Base-by-base conservation (phyloP, 1,139 yeast species). In the Lodderomyces margitis region DNA sequence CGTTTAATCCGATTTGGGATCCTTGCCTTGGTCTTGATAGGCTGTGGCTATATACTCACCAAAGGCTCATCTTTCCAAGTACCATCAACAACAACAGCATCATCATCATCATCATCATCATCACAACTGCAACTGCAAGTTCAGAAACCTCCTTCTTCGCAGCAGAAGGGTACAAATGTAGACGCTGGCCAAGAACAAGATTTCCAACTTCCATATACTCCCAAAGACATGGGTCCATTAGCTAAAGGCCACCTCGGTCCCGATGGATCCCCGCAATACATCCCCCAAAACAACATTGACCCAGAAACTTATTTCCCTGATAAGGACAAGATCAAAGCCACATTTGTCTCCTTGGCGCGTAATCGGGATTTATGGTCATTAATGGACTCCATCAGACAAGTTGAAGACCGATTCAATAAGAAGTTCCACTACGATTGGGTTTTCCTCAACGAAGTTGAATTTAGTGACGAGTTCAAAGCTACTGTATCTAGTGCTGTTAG, bases 1-100 rank as follows among this genome's bases (percentile, higher is more conserved):
- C 74, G 87, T 54, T 57, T 81, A 49, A 63, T 79, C 37, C 67
- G 87, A 54, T 80, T 81, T 54, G 84, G 77, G 34, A 69, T 80
- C 36, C 76, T 81, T 56, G 85, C 86, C 25, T 59, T 75, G 16
- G 70, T 79, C 16, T 66, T 81, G 54, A 66, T 81, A 41, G 63
- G 73, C 17, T 78, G 83, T 55, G 83, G 84, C 14, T 80, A 69
- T 56, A 75, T 81, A 40, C 71, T 81, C 36, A 74, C 86, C 16
- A 72, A 75, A 51, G 87, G 87, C 7, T 74, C 83, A 7, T 65
- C 70, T 11, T 69, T 78, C 40, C 60, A 73, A 34, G 63, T 71
- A 34, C 45, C 46, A 39, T n/a, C n/a, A n/a, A n/a, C n/a, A n/a
- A n/a, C n/a, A n/a, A n/a, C 39, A 12, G 17, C 31, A 37, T 25